phyloP scores from a whole-genome alignment of 2,329 filamentous ascomycete species.

The Botrytis tulipae region DNA sequence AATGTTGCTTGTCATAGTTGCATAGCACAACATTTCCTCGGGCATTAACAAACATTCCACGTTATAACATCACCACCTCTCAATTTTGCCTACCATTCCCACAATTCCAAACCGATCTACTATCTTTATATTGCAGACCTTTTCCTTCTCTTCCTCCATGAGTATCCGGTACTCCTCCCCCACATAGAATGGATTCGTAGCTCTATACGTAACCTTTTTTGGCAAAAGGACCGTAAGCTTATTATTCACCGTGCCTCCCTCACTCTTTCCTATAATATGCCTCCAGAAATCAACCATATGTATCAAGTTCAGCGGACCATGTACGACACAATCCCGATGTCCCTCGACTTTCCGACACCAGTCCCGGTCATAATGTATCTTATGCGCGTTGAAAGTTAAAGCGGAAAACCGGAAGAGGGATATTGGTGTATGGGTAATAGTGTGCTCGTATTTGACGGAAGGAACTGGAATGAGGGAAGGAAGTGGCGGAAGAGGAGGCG shows the following conservation, averaged over 20 bases:
- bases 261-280: constrained; percentile 42
- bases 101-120: constrained; percentile 35
- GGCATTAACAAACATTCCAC: not conserved
- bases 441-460: constrained; percentile 36
- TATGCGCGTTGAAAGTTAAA: constrained; percentile 81
- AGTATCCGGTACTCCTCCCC: constrained; percentile 47
- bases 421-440: constrained; percentile 35
- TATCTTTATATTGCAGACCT: constrained; percentile 31
- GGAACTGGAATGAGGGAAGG: constrained; percentile 22
- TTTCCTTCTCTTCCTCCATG: constrained; percentile 40
- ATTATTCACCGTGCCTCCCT: not conserved
- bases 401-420: constrained; percentile 76
- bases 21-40: not conserved
- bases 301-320: constrained; percentile 75
- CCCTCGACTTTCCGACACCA: constrained; percentile 45
- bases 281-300: constrained; percentile 67
- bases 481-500: constrained; percentile 30
- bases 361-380: constrained; percentile 76
- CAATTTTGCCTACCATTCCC: constrained; percentile 38
- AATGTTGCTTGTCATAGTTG: not conserved
- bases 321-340: constrained; percentile 70
- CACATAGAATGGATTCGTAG: constrained; percentile 50
- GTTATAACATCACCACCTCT: constrained; percentile 18
- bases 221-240: constrained; percentile 35
- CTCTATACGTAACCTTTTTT: constrained; percentile 46